Evolutionary conservation across 495 filamentous ascomycete genomes (phyloP), one percentile per base, ranked within the genome.

Genomic region (Viridothelium virens): DNA sequence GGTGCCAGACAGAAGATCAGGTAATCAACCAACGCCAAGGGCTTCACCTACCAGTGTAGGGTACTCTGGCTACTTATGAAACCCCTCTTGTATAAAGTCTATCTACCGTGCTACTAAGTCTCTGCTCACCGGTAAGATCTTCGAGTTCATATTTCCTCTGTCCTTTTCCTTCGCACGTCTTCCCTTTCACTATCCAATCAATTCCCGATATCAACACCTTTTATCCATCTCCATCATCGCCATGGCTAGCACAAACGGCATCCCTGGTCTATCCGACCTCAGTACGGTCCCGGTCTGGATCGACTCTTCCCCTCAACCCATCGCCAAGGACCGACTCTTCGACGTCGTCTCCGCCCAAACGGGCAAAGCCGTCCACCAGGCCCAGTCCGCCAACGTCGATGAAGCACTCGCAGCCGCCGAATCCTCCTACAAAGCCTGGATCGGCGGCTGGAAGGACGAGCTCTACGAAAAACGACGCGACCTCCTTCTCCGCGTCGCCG

Each of bases 401-500:
- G 63, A 65, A 48, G 63, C 63, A 1, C 36, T 56, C 33, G 41
- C 38, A 1, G 63, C 63, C 41, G 41, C 41, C 46, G 41, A 56
- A 4, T 50, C 63, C 4, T 41, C 63, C 6, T 65, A 46, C 41
- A 56, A 48, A 34, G 47, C 63, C n/a, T 65, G 63, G 63, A 59
- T 59, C n/a, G 53, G 31, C 53, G 53, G 53, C 53, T 59, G 53
- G 53, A 59, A 59, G 14, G 53, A 59, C 14, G 53, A 63, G n/a
- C 38, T 44, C n/a, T 63, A 48, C 62, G 38, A 67, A 16, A 68
- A 66, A 34, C 16, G 67, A 38, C 63, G 69, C 14, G 50, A 70
- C 53, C 44, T 70, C 39, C 67, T 70, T 31, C 33, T 59, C 25
- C 56, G 62, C 34, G 66, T 63, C 5, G 69, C 69, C 2, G 64